A percentile compares a stretch with the other conserved stretches of the same genome.
phyloP scores from a whole-genome alignment of 2,329 filamentous ascomycete species.

The Coniochaeta sp. region DNA sequence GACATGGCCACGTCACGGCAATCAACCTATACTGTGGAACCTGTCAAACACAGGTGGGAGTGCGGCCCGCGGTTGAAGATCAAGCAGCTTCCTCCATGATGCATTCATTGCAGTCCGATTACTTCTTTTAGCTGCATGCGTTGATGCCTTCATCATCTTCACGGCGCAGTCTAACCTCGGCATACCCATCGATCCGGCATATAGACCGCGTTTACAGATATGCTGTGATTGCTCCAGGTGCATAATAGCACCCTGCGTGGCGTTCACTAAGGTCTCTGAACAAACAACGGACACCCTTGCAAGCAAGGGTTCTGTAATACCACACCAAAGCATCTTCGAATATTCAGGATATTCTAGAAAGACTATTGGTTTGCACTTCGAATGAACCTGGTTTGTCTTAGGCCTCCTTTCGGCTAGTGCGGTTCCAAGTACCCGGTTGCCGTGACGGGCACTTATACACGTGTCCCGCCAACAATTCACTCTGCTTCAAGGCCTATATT shows the following conservation, averaged over 20 bases:
- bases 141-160: neutral
- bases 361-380: neutral
- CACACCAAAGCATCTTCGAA: neutral
- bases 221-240: neutral
- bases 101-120: neutral
- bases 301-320: neutral
- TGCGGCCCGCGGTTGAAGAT: neutral
- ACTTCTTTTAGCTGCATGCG: neutral
- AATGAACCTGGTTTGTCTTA: neutral
- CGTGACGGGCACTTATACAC: neutral
- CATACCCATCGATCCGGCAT: neutral
- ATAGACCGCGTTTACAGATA: neutral
- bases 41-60: neutral
- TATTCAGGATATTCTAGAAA: neutral
- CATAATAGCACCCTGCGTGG: neutral
- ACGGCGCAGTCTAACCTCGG: neutral
- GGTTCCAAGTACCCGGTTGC: neutral
- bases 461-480: neutral
- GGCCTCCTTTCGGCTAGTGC: neutral
- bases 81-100: neutral
- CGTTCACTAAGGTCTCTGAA: neutral
- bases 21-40: neutral
- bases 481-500: neutral
- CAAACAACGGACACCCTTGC: neutral
- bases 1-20: slow-evolving; percentile 2